Conservation (phyloP, 176 grass and related monocot genomes). For the Musa acuminata region DNA sequence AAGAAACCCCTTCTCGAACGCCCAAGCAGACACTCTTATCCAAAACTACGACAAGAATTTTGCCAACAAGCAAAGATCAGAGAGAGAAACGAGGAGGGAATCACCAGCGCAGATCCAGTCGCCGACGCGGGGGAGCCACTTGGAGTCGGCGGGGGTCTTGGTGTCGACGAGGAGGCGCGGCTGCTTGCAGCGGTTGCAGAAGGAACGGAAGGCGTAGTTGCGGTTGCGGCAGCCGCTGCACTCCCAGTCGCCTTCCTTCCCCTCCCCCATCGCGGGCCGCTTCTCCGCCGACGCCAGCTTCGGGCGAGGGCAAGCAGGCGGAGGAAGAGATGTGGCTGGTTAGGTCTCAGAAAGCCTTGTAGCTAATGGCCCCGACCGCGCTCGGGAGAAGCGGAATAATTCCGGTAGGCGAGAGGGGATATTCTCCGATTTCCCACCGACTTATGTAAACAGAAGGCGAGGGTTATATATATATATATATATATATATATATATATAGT, state of each 20-base stretch:
- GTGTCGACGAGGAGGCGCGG: slow-evolving; percentile 79
- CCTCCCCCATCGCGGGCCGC: slow-evolving; percentile 25
- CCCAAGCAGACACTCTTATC: background rate
- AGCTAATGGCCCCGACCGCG: too few relatives aligned
- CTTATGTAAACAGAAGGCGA: too few relatives aligned
- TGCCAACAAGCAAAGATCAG: background rate
- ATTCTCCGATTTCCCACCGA: too few relatives aligned
- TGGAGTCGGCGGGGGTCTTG: slow-evolving; percentile 75
- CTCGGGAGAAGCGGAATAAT: too few relatives aligned
- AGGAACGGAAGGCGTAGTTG: slow-evolving; percentile 96
- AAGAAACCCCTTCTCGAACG: background rate
- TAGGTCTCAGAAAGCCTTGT: too few relatives aligned
- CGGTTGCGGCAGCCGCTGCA: slow-evolving; percentile 74
- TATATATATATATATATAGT: too few relatives aligned
- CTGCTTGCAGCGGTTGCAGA: slow-evolving; percentile 99
- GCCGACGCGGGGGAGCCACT: slow-evolving; percentile 88
- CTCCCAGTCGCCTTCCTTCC: slow-evolving; percentile 90
- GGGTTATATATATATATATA: too few relatives aligned
- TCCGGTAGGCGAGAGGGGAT: too few relatives aligned
- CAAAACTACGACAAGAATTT: too few relatives aligned
- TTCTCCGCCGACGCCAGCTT: background rate
- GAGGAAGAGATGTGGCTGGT: too few relatives aligned
- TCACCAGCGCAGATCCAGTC: slow-evolving; percentile 97
- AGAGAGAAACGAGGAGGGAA: background rate
- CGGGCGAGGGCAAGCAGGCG: too few relatives aligned